Evolutionary conservation across 2,329 filamentous ascomycete species (phyloP), one percentile per base, ranked within the genome.

Genomic region (Colletotrichum truncatum): DNA sequence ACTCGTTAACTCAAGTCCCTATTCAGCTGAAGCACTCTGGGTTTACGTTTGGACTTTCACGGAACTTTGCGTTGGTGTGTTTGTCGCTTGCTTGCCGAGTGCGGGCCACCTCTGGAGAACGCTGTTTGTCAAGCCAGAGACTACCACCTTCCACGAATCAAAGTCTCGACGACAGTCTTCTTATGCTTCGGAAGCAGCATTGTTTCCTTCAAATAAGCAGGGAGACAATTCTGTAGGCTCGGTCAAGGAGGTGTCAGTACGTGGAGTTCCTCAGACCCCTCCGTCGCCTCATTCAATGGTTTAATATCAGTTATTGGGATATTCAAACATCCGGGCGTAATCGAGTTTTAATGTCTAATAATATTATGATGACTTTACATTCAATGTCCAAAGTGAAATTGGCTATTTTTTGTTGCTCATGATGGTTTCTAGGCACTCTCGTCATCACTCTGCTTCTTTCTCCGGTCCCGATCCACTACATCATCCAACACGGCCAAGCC

Each of bases 401-500:
- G n/a, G n/a, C n/a, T n/a, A n/a, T n/a, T n/a, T n/a, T n/a, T n/a
- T n/a, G n/a, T n/a, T n/a, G n/a, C n/a, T n/a, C n/a, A n/a, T n/a
- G n/a, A n/a, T n/a, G n/a, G n/a, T n/a, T n/a, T n/a, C 45, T 6
- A 61, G 3, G 38, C 1, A 6, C 59, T 62, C 21, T 56, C 41
- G 14, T 49, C 51, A 3, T 41, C 18, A 4, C 18, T 18, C 6
- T 43, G 46, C 14, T 61, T 49, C 21, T 14, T 46, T 30, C 57
- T 45, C 45, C 71, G 53, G 26, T 73, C 69, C 1, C 66, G 67
- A 43, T 73, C 72, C 9, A 70, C 76, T 23, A 83, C 75, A 70
- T 82, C 81, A 55, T 82, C 77, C 67, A 84, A 68, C 4, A 84
- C 76, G 0, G 77, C 74, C 68, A 82, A 74, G 1, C 77, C 76